Base-by-base conservation (phyloP, 192 early-diverging fungal genomes). In the Allomyces javanicus region DNA sequence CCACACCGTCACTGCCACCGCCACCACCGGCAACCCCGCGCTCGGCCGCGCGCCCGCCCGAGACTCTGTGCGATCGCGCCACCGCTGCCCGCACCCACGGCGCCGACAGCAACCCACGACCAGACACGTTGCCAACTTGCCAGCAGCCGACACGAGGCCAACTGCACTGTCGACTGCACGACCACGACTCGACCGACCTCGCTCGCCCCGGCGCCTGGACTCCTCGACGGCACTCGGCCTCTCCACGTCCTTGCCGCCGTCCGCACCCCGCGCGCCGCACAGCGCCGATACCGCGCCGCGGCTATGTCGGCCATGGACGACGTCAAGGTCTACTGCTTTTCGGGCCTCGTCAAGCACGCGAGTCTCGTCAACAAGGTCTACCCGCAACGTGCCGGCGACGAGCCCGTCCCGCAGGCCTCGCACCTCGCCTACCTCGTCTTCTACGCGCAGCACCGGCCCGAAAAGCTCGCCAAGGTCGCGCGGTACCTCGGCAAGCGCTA, bases 251-350 rank as follows among this genome's bases (percentile, higher is more conserved):
- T 40, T 40, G 33, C 21, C 17, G 50, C 50, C 21, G 50, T 58
- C 17, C 12, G 50, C 17, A 1, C 1, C 50, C 12, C 50, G 50
- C 17, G 50, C 21, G 50, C 17, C 50, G 50, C 50, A 9, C 17
- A 1, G 50, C 21, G 50, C 50, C 50, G 50, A 58, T 58, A 21
- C 6, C 50, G 50, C 50, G 17, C 50, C 6, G 21, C 12, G 3
- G 21, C 12, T 0, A 58, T 58, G 50, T 21, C 50, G 50, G 21
- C 50, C 50, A 58, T 58, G 12, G 50, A 58, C 50, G 50, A 58
- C 50, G 50, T 58, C 50, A 58, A 58, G 50, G 50, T 58, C 17
- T 58, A 58, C 50, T 58, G 50, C 50, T 58, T 58, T n/a, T 58
- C 50, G 17, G 50, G 50, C 1, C 21, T 58, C 50, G 50, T 58